Base-by-base conservation (phyloP, 495 filamentous ascomycete species). In the Hyaloscypha variabilis region DNA sequence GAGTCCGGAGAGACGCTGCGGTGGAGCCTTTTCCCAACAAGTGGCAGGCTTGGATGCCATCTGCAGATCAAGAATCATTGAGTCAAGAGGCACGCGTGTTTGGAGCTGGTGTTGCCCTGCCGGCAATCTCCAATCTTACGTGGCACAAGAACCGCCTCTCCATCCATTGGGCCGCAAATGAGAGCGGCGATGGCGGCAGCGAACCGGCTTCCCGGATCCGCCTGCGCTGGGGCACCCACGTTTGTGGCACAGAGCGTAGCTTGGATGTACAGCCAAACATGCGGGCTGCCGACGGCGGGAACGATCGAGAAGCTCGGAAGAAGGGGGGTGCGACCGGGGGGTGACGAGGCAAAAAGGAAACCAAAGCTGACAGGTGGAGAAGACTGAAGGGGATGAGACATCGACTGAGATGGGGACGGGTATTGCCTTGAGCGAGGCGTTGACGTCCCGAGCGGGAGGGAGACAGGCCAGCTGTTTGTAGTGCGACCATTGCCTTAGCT, bases 151-250 rank as follows among this genome's bases (percentile, higher is more conserved):
- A 17, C 6, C 2, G 17, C 39, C 11, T 46, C 39, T 17, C 39
- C 39, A 11, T 46, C 39, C 10, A 46, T 46, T 14, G 39, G 11
- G 13, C 13, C 19, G 31, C 31, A n/a, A n/a, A n/a, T n/a, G n/a
- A n/a, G n/a, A n/a, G n/a, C n/a, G n/a, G n/a, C n/a, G n/a, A 0
- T 21, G 26, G 8, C 57, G 21, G 31, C 21, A 46, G 21, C 57
- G 57, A 63, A 63, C 61, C 61, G 52, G 52, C 51, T 25, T 25
- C 51, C 61, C 52, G 61, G 61, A 49, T 28, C 29, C 51, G 30
- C 29, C 28, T 28, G 31, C 36, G 52, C 8, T 57, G 31, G 19
- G 24, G 30, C 25, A n/a, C 29, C 6, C 21, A 57, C 51, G 30
- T 50, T 54, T 46, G 57, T 59, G 57, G n/a, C 13, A 21, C 57